Conservation (phyloP, 106 monocot species). For the Amphibolis antarctica region DNA sequence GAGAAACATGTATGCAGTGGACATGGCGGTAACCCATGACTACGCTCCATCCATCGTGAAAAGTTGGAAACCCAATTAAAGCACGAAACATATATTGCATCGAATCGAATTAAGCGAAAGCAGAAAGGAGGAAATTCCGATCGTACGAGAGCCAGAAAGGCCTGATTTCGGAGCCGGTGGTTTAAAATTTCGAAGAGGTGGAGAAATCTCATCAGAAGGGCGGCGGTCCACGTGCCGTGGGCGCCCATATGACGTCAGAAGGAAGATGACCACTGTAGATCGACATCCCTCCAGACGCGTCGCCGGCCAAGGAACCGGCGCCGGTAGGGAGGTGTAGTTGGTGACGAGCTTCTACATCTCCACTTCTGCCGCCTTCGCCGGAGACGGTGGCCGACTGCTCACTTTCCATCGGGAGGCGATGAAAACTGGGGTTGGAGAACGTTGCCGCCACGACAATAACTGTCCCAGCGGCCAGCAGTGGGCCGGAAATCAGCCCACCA, state of each 20-base stretch:
- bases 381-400: constrained; percentile 21
- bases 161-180: no score
- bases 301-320: neutral
- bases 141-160: no score
- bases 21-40: no score
- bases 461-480: constrained; percentile 41
- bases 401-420: constrained; percentile 42
- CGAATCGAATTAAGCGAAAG: no score
- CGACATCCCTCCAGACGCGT: neutral
- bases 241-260: constrained; percentile 26
- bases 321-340: neutral
- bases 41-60: no score
- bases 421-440: constrained; percentile 42
- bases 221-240: constrained; percentile 11
- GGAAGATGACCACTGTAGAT: constrained; percentile 11
- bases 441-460: constrained; percentile 45
- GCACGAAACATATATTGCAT: no score
- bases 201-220: neutral
- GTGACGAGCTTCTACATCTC: neutral
- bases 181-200: no score
- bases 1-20: no score
- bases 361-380: neutral
- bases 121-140: no score
- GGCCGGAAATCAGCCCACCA: constrained; percentile 46
- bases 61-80: no score